Conservation (phyloP, 352 stramenopile species). For the Globisporangium canariense region DNA sequence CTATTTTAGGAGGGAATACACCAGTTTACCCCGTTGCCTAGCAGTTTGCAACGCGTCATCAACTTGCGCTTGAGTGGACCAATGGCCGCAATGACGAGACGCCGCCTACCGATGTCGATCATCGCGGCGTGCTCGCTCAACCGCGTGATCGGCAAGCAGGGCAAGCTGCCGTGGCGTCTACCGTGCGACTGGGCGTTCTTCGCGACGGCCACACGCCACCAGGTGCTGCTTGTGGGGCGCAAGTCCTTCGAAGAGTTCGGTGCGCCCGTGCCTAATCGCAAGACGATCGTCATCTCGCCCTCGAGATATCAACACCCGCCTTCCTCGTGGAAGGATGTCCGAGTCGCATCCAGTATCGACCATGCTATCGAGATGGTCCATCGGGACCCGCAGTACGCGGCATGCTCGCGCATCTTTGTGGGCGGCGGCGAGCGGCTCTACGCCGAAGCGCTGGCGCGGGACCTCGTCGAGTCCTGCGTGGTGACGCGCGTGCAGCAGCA, state of each 20-base stretch:
- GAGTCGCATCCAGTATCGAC: constrained; percentile 33
- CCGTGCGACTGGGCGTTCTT: constrained; percentile 76
- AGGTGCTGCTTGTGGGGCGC: constrained; percentile 66
- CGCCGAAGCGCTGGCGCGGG: constrained; percentile 41
- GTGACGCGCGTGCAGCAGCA: constrained; percentile 53
- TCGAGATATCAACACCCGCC: constrained; percentile 15
- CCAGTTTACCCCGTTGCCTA: neutral
- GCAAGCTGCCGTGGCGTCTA: constrained; percentile 55
- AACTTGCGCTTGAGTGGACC: neutral
- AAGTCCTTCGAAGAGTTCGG: constrained; percentile 56
- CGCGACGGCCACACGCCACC: constrained; percentile 36
- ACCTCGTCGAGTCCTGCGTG: constrained; percentile 52
- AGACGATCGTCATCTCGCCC: constrained; percentile 57
- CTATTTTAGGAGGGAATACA: neutral
- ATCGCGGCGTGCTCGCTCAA: constrained; percentile 72
- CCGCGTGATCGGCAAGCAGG: constrained; percentile 53
- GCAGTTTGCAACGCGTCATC: neutral
- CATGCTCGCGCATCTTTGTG: constrained; percentile 51
- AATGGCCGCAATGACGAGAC: neutral
- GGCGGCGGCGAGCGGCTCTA: constrained; percentile 61
- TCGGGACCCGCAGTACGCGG: constrained; percentile 28
- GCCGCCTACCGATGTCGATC: constrained; percentile 44
- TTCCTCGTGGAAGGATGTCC: constrained; percentile 21
- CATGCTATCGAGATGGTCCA: constrained; percentile 41
- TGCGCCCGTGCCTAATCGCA: constrained; percentile 37